phyloP scores from a whole-genome alignment of 371 early-diverging fungal species.

The Dinochytrium kinnereticum region DNA sequence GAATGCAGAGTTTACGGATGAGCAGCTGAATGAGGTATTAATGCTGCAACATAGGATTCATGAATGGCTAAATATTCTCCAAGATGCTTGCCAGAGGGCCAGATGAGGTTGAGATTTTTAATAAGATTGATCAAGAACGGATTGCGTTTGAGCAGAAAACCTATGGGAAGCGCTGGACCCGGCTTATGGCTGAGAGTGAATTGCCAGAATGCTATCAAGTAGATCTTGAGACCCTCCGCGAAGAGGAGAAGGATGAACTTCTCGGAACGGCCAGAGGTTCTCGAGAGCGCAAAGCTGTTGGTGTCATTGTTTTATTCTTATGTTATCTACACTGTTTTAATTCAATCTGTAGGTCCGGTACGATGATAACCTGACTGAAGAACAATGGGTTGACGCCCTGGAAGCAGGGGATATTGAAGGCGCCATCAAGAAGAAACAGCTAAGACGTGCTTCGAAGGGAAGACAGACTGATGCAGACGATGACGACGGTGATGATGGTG shows the following conservation, averaged over 20 bases:
- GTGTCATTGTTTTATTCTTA: neutral
- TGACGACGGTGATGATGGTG: constrained; percentile 23
- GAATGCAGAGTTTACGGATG: constrained; percentile 81
- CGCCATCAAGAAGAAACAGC: constrained; percentile 23
- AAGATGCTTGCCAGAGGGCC: constrained; percentile 65
- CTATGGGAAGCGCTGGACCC: constrained; percentile 55
- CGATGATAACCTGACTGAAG: constrained; percentile 93
- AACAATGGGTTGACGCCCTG: constrained; percentile 84
- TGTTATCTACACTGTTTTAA: neutral
- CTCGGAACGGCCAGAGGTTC: constrained; percentile 69
- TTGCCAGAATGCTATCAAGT: constrained; percentile 81
- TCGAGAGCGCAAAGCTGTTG: constrained; percentile 59
- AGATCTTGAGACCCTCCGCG: constrained; percentile 46
- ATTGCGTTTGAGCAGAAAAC: constrained; percentile 45
- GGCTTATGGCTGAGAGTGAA: constrained; percentile 85
- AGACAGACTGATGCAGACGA: neutral
- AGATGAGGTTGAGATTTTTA: constrained; percentile 74
- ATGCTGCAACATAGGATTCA: neutral
- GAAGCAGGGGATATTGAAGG: constrained; percentile 56
- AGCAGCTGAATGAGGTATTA: constrained; percentile 89
- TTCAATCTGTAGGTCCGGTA: constrained; percentile 65
- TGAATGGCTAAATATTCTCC: neutral
- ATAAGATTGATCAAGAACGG: constrained; percentile 74
- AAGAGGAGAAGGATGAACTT: constrained; percentile 56
- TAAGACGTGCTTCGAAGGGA: neutral